Evolutionary conservation across 192 early-diverging fungal genomes (phyloP), one percentile per base, ranked within the genome.

Genomic region (Backusella macrospora): DNA sequence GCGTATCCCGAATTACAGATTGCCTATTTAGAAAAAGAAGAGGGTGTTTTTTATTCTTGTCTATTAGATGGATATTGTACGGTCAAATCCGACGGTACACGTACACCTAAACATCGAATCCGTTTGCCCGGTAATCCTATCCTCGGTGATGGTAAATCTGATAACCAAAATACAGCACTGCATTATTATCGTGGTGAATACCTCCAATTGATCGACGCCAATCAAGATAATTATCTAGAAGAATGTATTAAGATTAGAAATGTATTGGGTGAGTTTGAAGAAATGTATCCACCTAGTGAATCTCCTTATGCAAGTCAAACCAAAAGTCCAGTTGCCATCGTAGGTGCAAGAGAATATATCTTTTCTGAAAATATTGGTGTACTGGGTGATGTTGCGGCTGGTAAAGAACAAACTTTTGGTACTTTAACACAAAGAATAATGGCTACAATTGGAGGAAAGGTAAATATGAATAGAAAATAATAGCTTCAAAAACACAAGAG

Each of bases 171-270:
- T 81, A 93, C 93, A 69, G 85, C 92, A 14, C 85, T 96, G 21
- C 89, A 94, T 38, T 96, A 92, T 65, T 87, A 89, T 39, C 94
- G 95, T 44, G 95, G 95, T 44, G 95, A 96, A 86, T 95, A 94
- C 65, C 46, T 96, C 47, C 92, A 96, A 77, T 78, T 95, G 34
- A 88, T 96, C 34, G 95, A 96, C 67, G 95, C 95, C 9, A 96
- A 96, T 74, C 94, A 95, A 84, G 95, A 96, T 80, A 94, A 96
- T 81, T 96, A 95, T 73, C 81, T 96, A 26, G 95, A 96, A 75
- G 94, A 95, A 83, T 90, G 90, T 62, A 80, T 96, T 73, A 96
- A 96, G 82, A 93, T 96, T 73, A 84, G 94, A 44, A 94, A 91
- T 76, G 87, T 96, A 5, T 85, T 96, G 16, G 90, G 90, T 21